Conservation (phyloP, 768 basidiomycete genomes). For the Dentipellis fragilis region DNA sequence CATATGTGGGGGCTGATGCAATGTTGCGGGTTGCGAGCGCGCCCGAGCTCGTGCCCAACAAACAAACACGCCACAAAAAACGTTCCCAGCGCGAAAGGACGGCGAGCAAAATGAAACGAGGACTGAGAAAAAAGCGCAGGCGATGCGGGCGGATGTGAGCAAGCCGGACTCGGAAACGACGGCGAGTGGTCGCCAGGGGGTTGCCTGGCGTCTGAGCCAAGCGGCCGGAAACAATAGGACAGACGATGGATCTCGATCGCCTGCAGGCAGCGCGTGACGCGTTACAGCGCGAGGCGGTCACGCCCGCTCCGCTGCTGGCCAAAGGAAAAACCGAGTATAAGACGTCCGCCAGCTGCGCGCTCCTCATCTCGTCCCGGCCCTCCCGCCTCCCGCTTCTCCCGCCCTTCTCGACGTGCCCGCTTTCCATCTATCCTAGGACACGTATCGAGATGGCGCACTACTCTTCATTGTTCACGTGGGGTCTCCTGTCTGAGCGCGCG, state of each 20-base stretch:
- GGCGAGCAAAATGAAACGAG: too few relatives aligned
- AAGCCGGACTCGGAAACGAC: background rate
- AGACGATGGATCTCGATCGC: background rate
- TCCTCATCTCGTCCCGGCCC: background rate
- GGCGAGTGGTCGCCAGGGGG: background rate
- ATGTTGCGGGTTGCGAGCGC: too few relatives aligned
- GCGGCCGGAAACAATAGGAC: background rate
- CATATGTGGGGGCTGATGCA: too few relatives aligned
- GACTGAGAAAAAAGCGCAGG: too few relatives aligned
- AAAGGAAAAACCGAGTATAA: background rate
- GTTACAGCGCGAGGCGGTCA: too few relatives aligned
- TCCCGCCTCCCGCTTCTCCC: background rate
- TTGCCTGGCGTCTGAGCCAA: background rate
- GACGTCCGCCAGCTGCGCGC: background rate
- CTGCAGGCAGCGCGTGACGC: background rate
- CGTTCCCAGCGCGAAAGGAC: too few relatives aligned
- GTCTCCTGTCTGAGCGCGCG: slow-evolving; percentile 9
- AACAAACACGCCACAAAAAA: too few relatives aligned
- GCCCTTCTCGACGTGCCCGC: background rate
- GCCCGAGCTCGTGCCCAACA: too few relatives aligned
- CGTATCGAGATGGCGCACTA: slow-evolving; percentile 8
- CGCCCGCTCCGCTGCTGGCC: too few relatives aligned
- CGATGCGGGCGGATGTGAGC: too few relatives aligned
- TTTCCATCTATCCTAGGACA: background rate
- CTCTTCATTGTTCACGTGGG: slow-evolving; percentile 12